Percentiles rank a stretch among this genome's conserved stretches.
These are phyloP conservation scores for Leucocoprinus leucothites DNA, from an alignment of 768 basidiomycete species.

Conservation along the genomic window DNA sequence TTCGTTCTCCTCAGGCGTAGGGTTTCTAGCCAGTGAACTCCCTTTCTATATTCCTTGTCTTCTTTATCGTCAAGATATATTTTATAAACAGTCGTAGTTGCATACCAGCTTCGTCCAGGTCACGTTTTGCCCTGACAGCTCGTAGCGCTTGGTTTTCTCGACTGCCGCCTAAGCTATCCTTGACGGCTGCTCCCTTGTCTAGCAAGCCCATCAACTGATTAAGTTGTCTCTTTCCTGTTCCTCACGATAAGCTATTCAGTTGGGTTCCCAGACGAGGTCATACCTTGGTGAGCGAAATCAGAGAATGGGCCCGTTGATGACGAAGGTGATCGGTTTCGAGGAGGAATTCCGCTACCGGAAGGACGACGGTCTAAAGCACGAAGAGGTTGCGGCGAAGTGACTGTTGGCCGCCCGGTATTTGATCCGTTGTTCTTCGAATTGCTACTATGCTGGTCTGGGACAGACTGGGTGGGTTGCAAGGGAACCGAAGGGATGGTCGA, in stretches of 20 bases:
- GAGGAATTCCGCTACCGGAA: conserved; percentile 50
- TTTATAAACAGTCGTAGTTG: conserved; percentile 2
- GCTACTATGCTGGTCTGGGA: conserved; percentile 31
- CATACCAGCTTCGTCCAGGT: conserved; percentile 87
- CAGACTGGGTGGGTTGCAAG: conserved; percentile 22
- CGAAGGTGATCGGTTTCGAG: conserved; percentile 75
- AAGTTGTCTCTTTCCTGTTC: conserved; percentile 76
- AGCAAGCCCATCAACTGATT: conserved; percentile 85
- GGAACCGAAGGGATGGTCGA: conserved; percentile 33
- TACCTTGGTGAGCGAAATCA: conserved; percentile 85
- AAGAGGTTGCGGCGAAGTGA: conserved; percentile 71
- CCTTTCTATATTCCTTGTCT: conserved; percentile 91
- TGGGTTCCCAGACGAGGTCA: not conserved
- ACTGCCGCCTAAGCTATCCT: conserved; percentile 50
- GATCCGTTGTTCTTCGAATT: conserved; percentile 44
- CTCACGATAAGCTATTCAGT: conserved; percentile 7
- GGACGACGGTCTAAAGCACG: conserved; percentile 74
- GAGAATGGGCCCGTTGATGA: conserved; percentile 72
- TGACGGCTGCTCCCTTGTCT: conserved; percentile 68
- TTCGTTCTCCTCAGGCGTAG: conserved; percentile 79
- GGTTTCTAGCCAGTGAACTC: conserved; percentile 91
- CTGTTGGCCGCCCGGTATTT: conserved; percentile 46
- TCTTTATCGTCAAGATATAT: conserved; percentile 6
- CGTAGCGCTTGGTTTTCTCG: conserved; percentile 68
- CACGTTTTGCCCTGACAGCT: conserved; percentile 79